A percentile compares a stretch with the other conserved stretches of the same genome.
These are phyloP conservation scores for Prunus mume DNA, from an alignment of 306 rosid genomes.

Conservation along the genomic window DNA sequence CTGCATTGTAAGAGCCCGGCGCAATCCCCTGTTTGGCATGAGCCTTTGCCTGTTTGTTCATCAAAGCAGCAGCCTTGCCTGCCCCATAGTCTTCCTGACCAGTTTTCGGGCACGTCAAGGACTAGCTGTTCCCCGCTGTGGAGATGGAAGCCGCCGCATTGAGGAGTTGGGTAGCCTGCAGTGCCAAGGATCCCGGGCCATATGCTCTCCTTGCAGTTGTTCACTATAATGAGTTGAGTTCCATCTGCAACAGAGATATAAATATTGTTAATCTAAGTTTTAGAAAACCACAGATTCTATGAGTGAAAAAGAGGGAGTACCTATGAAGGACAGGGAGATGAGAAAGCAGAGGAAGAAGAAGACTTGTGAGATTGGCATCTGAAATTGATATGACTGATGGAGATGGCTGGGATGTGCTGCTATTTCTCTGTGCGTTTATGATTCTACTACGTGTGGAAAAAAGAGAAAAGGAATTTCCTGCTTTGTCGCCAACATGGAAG, in stretches of 20 bases:
- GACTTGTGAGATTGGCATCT: slow-evolving; percentile 38
- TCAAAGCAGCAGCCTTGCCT: slow-evolving; percentile 70
- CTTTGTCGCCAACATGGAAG: slow-evolving; percentile 30
- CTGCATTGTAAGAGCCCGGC: slow-evolving; percentile 51
- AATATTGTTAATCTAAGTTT: not conserved
- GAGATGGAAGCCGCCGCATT: slow-evolving; percentile 63
- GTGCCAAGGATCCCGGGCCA: slow-evolving; percentile 75
- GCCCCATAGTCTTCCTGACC: slow-evolving; percentile 85
- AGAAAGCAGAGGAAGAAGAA: slow-evolving; percentile 29
- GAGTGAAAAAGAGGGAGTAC: slow-evolving; percentile 17
- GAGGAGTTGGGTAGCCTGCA: slow-evolving; percentile 46
- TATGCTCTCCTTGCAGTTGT: slow-evolving; percentile 66
- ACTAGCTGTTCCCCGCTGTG: slow-evolving; percentile 44
- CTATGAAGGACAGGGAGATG: slow-evolving; percentile 35
- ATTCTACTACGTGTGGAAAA: not conserved
- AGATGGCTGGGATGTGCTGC: not conserved
- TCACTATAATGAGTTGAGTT: slow-evolving; percentile 48
- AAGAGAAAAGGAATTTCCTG: slow-evolving; percentile 13
- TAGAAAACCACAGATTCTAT: not conserved
- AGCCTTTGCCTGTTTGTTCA: slow-evolving; percentile 38
- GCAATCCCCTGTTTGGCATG: slow-evolving; percentile 67
- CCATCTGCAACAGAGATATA: slow-evolving; percentile 40
- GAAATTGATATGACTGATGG: not conserved
- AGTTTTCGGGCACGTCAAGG: slow-evolving; percentile 39
- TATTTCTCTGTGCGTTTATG: not conserved